Percentiles rank a stretch among this genome's conserved stretches.
Conservation (phyloP, 2,329 filamentous ascomycete genomes). For the Pseudogymnoascus sp. region DNA sequence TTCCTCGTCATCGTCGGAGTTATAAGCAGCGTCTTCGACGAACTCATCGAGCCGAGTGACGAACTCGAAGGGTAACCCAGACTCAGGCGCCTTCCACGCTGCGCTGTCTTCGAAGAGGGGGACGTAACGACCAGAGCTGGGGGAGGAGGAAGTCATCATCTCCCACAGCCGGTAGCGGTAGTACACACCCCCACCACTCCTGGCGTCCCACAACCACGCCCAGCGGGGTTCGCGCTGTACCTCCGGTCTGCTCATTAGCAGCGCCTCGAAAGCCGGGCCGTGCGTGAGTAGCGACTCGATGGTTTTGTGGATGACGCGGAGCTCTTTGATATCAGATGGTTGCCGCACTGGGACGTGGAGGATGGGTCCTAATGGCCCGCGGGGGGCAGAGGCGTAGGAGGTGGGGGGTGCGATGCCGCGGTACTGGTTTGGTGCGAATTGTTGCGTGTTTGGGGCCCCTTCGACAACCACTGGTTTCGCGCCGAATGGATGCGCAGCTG, state of each 20-base stretch:
- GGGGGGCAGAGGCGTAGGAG: constrained; percentile 49
- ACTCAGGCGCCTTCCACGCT: constrained; percentile 70
- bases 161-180: constrained; percentile 92
- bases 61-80: constrained; percentile 72
- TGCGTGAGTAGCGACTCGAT: constrained; percentile 73
- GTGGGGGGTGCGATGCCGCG: constrained; percentile 70
- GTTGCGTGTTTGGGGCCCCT: constrained; percentile 34
- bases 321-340: constrained; percentile 69
- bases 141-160: constrained; percentile 60
- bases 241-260: constrained; percentile 79
- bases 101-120: constrained; percentile 70
- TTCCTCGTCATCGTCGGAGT: constrained; percentile 73
- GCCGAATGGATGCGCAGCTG: constrained; percentile 65
- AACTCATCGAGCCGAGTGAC: constrained; percentile 70
- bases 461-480: constrained; percentile 52
- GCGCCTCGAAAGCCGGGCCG: constrained; percentile 81
- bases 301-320: constrained; percentile 81
- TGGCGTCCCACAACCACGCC: constrained; percentile 88
- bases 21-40: constrained; percentile 75
- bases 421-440: constrained; percentile 41
- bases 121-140: constrained; percentile 46
- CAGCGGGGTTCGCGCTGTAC: constrained; percentile 84
- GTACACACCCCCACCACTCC: constrained; percentile 73
- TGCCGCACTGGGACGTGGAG: constrained; percentile 66
- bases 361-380: constrained; percentile 34